Evolutionary conservation across 305 asterid species (phyloP).

Genomic region (Fraxinus sp.): DNA sequence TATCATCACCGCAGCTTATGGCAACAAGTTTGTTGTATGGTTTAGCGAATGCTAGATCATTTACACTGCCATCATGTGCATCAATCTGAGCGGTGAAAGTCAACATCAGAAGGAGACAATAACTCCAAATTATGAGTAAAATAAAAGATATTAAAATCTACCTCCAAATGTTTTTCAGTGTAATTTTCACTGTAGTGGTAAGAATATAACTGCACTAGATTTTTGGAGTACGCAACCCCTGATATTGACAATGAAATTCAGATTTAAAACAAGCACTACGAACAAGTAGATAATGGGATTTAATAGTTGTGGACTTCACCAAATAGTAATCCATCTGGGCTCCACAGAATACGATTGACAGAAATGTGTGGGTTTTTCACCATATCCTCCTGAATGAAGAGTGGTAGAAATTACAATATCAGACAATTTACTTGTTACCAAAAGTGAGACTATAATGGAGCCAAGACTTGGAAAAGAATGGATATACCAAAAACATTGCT

Average conservation of each 20-base stretch:
- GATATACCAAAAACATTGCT: constrained; percentile 34
- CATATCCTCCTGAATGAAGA: constrained; percentile 38
- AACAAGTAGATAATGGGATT: neutral
- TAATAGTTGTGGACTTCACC: constrained; percentile 41
- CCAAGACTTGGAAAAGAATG: constrained; percentile 7
- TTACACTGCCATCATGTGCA: constrained; percentile 65
- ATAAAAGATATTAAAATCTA: constrained; percentile 13
- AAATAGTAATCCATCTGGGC: constrained; percentile 52
- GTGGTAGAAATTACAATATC: constrained; percentile 12
- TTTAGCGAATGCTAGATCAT: constrained; percentile 61
- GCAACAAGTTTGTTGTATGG: constrained; percentile 37
- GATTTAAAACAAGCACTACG: neutral
- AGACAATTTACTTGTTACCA: constrained; percentile 1
- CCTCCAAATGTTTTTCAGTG: constrained; percentile 49
- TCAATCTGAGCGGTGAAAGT: constrained; percentile 40
- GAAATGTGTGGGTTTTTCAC: constrained; percentile 30
- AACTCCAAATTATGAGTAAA: neutral
- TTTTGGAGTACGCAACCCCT: constrained; percentile 59
- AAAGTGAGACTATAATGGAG: neutral
- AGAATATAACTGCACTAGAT: constrained; percentile 42
- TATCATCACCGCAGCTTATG: constrained; percentile 75
- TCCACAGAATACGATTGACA: constrained; percentile 59
- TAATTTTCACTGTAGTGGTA: constrained; percentile 28
- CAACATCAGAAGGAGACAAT: constrained; percentile 10
- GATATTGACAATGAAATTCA: constrained; percentile 20